A percentile compares a stretch with the other conserved stretches of the same genome.
phyloP scores from a whole-genome alignment of 345 rosid genomes.

The Diplotaxis tenuifolia region DNA sequence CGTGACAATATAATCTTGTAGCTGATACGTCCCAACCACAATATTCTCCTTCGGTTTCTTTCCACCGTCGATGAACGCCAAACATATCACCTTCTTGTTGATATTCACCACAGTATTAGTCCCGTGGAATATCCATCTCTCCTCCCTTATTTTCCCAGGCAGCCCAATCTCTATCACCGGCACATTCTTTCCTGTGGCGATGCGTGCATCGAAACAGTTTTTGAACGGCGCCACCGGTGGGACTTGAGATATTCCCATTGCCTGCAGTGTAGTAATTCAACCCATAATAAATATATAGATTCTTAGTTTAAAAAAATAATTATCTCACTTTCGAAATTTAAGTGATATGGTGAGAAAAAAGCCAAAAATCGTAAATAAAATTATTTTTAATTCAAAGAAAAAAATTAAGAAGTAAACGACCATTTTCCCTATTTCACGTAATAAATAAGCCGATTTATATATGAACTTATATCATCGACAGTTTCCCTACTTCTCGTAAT shows the following conservation, averaged over 20 bases:
- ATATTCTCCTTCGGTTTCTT: background rate
- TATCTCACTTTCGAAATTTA: no score
- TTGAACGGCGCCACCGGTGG: constrained; percentile 1
- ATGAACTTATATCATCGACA: no score
- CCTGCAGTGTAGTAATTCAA: background rate
- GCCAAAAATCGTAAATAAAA: no score
- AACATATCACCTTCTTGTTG: constrained; percentile 24
- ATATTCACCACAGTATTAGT: constrained; percentile 22
- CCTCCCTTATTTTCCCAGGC: constrained; percentile 6
- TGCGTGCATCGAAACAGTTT: constrained; percentile 10
- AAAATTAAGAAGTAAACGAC: no score
- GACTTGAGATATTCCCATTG: background rate
- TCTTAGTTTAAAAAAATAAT: background rate
- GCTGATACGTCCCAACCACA: constrained; percentile 31
- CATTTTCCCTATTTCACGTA: background rate
- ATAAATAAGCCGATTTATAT: no score
- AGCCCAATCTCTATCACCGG: constrained; percentile 27
- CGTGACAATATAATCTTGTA: constrained; percentile 22
- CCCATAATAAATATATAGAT: background rate
- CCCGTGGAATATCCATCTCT: constrained; percentile 22
- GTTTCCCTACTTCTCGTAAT: no score
- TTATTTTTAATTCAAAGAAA: no score
- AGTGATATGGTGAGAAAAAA: no score
- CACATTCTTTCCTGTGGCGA: background rate
- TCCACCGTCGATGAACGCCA: constrained; percentile 34